A percentile compares a stretch with the other conserved stretches of the same genome.
Evolutionary conservation across 2,329 filamentous ascomycete genomes (phyloP).

Genomic region (Botryosphaeria agaves): DNA sequence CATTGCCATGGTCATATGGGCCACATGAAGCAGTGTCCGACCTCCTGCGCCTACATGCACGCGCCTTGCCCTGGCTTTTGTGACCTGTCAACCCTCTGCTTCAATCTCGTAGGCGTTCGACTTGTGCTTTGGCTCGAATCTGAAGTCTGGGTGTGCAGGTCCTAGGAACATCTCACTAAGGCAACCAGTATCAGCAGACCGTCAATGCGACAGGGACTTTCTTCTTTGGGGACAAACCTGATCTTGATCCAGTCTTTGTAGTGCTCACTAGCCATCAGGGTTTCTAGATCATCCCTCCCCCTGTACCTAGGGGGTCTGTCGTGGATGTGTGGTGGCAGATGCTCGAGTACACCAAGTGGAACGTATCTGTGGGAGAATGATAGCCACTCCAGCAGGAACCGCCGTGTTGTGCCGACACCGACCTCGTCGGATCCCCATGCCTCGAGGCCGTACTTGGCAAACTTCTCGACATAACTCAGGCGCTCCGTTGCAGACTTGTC

Average conservation of each 20-base stretch:
- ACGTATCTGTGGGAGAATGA: slow-evolving; percentile 89
- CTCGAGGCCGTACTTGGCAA: slow-evolving; percentile 76
- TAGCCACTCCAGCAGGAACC: slow-evolving; percentile 90
- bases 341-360: slow-evolving; percentile 72
- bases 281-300: slow-evolving; percentile 82
- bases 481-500: slow-evolving; percentile 88
- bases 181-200: slow-evolving; percentile 4
- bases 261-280: slow-evolving; percentile 74
- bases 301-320: slow-evolving; percentile 73
- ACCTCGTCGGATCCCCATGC: slow-evolving; percentile 94
- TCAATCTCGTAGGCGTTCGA: slow-evolving; percentile 79
- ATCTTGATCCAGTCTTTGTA: slow-evolving; percentile 99
- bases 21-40: too few relatives aligned
- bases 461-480: slow-evolving; percentile 72
- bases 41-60: too few relatives aligned
- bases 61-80: too few relatives aligned
- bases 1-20: too few relatives aligned
- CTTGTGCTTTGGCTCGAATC: slow-evolving; percentile 96
- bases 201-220: too few relatives aligned
- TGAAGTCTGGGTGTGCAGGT: slow-evolving; percentile 74
- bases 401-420: slow-evolving; percentile 74
- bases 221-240: slow-evolving; percentile 44
- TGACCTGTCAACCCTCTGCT: slow-evolving; percentile 37
- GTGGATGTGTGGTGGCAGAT: slow-evolving; percentile 74
- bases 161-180: slow-evolving; percentile 92